Percentiles rank a stretch among this genome's conserved stretches.
These are phyloP conservation scores for Bocquillonia castaneifolia DNA, from an alignment of 441 rosid species.

Conservation along the genomic window DNA sequence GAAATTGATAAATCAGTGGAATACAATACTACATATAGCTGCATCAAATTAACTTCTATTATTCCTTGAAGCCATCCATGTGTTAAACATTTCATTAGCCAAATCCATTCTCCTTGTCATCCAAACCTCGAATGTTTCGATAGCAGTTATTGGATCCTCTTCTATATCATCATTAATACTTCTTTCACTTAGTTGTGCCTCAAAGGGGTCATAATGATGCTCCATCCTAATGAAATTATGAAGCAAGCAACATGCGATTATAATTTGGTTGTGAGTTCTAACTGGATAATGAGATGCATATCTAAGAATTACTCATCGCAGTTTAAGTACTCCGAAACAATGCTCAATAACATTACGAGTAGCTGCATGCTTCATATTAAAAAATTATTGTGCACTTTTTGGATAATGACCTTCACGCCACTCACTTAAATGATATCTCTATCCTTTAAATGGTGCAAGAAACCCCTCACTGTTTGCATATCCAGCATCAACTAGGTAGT, in stretches of 20 bases:
- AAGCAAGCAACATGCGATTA: not conserved
- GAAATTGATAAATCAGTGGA: too few species aligned
- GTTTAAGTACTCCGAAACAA: not conserved
- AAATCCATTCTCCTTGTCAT: not conserved
- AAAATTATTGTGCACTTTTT: not conserved
- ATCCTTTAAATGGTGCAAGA: not conserved
- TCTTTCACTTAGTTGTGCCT: not conserved
- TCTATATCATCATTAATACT: not conserved
- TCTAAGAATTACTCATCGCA: not conserved
- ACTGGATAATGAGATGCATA: not conserved
- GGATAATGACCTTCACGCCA: not conserved
- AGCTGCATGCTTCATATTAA: not conserved
- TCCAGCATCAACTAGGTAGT: not conserved
- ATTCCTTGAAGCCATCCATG: not conserved
- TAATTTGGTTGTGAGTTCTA: not conserved
- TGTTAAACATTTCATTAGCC: constrained; percentile 1
- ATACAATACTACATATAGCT: too few species aligned
- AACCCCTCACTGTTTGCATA: constrained; percentile 4
- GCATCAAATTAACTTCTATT: not conserved
- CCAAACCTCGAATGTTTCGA: not conserved
- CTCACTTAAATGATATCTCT: not conserved
- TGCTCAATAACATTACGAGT: constrained; percentile 2
- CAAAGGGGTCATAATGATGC: not conserved
- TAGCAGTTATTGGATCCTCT: not conserved
- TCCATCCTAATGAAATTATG: not conserved